Evolutionary conservation across 768 basidiomycete genomes (phyloP).

Genomic region (Rhodotorula taiwanensis): DNA sequence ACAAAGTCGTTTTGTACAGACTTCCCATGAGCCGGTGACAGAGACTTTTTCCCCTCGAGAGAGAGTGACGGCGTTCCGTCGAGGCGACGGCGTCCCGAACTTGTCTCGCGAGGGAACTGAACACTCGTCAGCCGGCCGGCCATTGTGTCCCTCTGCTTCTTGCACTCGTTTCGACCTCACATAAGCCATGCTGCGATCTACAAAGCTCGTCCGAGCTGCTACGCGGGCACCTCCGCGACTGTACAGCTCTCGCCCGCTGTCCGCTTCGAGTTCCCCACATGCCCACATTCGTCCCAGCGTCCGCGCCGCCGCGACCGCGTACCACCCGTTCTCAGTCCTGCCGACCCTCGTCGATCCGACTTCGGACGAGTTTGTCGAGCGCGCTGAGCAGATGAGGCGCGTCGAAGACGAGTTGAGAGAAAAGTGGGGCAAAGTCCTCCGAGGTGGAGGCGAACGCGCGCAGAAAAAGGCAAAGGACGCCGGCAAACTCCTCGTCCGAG

Average conservation of each 20-base stretch:
- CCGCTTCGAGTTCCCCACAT: neutral
- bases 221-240: too few species aligned
- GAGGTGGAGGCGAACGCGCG: constrained; percentile 69
- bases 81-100: too few species aligned
- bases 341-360: constrained; percentile 64
- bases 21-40: too few species aligned
- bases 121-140: too few species aligned
- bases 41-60: too few species aligned
- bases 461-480: constrained; percentile 65
- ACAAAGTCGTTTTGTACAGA: too few species aligned
- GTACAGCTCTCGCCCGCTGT: neutral
- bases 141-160: too few species aligned
- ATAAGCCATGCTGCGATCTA: too few species aligned
- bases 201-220: too few species aligned
- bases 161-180: too few species aligned
- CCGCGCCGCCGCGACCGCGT: neutral
- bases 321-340: constrained; percentile 52
- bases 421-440: constrained; percentile 56
- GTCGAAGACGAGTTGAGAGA: constrained; percentile 53
- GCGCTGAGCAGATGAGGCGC: constrained; percentile 61
- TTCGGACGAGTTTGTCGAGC: constrained; percentile 64
- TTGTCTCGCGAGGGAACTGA: too few species aligned
- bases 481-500: constrained; percentile 75
- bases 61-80: neutral
- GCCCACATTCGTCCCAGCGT: neutral